Evolutionary conservation across 2,329 filamentous ascomycete species (phyloP).

Genomic region (Phoma sp.): DNA sequence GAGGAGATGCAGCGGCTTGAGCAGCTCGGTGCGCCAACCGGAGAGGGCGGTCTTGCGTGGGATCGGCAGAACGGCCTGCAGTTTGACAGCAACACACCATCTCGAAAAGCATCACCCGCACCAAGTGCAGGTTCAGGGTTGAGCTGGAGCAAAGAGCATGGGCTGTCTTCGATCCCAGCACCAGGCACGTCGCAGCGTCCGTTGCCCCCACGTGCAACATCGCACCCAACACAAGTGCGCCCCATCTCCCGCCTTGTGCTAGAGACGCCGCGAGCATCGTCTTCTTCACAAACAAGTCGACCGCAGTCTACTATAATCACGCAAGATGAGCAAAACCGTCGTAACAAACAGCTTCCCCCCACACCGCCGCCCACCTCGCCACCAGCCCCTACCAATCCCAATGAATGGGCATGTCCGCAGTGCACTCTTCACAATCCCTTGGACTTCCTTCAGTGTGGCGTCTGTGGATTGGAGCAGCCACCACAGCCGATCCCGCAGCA

Average conservation of each 20-base stretch:
- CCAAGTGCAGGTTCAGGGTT: slow-evolving; percentile 22
- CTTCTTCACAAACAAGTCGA: slow-evolving; percentile 15
- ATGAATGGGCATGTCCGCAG: slow-evolving; percentile 64
- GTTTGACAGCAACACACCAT: slow-evolving; percentile 54
- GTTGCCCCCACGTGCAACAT: slow-evolving; percentile 14
- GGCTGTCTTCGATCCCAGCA: slow-evolving; percentile 37
- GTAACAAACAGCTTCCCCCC: slow-evolving; percentile 36
- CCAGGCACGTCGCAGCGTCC: slow-evolving; percentile 14
- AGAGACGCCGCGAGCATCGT: slow-evolving; percentile 21
- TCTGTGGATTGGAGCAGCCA: slow-evolving; percentile 64
- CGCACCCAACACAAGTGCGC: slow-evolving; percentile 31
- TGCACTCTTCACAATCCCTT: slow-evolving; percentile 68
- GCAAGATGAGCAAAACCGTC: slow-evolving; percentile 33
- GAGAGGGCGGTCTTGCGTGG: slow-evolving; percentile 45
- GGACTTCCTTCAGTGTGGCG: slow-evolving; percentile 66
- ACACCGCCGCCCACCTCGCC: slow-evolving; percentile 39
- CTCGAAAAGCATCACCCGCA: slow-evolving; percentile 55
- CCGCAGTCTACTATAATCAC: slow-evolving; percentile 34
- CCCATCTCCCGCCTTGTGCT: slow-evolving; percentile 46
- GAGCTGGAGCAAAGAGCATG: slow-evolving; percentile 41
- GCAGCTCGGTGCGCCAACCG: slow-evolving; percentile 56
- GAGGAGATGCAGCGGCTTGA: slow-evolving; percentile 63
- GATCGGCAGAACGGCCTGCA: slow-evolving; percentile 45
- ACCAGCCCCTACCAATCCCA: slow-evolving; percentile 35
- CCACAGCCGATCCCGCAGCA: slow-evolving; percentile 46